Percentiles rank a stretch among this genome's conserved stretches.
These are phyloP conservation scores for Fusarium algeriense DNA, from an alignment of 2,329 filamentous ascomycete species.

Conservation along the genomic window DNA sequence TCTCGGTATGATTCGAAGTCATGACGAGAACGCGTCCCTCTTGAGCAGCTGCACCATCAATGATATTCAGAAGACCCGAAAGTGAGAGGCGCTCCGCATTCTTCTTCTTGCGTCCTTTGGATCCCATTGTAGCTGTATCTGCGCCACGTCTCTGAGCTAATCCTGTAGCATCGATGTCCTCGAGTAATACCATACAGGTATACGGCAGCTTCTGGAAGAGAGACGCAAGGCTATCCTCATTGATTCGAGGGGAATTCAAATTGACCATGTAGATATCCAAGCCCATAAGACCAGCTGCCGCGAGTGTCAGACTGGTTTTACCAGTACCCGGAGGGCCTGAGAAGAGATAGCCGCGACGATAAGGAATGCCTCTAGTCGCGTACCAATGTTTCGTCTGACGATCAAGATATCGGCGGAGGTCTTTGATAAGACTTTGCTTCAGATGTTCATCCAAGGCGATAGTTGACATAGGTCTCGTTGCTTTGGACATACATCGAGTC, in stretches of 20 bases:
- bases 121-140: background rate
- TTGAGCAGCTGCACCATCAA: conserved; percentile 75
- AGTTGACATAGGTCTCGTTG: conserved; percentile 19
- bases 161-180: conserved; percentile 21
- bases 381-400: conserved; percentile 20
- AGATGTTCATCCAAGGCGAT: conserved; percentile 16
- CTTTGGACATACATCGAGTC: conserved; percentile 23
- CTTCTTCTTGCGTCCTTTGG: background rate
- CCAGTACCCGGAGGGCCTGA: conserved; percentile 33
- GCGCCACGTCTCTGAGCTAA: conserved; percentile 3
- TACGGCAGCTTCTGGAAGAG: conserved; percentile 5
- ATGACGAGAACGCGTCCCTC: conserved; percentile 78
- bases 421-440: background rate
- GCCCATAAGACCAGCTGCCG: conserved; percentile 11
- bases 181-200: conserved; percentile 8
- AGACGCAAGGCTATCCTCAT: conserved; percentile 20
- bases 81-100: conserved; percentile 50
- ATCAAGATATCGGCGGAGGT: conserved; percentile 7
- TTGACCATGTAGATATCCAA: conserved; percentile 25
- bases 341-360: conserved; percentile 31
- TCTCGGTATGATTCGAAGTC: conserved; percentile 69
- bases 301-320: conserved; percentile 24
- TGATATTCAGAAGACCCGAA: conserved; percentile 74
- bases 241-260: conserved; percentile 3
- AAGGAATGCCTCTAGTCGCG: conserved; percentile 23